phyloP scores from a whole-genome alignment of 2,329 filamentous ascomycete species.

The Akanthomyces uredinophilus region DNA sequence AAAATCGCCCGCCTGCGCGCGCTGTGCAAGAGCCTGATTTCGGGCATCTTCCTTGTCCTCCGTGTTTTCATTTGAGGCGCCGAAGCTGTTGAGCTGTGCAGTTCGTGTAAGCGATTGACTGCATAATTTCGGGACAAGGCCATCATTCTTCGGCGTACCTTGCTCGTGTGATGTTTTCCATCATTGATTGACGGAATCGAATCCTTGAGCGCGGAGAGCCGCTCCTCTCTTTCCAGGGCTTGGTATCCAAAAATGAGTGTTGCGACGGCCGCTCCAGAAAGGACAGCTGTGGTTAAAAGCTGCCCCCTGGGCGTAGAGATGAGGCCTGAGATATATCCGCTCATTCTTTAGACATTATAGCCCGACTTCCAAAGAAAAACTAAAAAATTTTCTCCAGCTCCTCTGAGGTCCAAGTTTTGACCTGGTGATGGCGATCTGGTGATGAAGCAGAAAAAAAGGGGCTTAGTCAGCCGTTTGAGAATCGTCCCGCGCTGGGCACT shows the following conservation, averaged over 20 bases:
- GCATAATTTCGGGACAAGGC: no score
- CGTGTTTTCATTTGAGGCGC: conserved; percentile 43
- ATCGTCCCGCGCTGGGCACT: neutral
- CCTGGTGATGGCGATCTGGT: neutral
- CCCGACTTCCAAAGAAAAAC: neutral
- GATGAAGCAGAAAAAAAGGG: conserved; percentile 3
- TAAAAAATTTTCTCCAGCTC: neutral
- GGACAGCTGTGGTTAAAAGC: conserved; percentile 64
- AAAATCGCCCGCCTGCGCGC: conserved; percentile 59
- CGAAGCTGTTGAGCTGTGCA: conserved; percentile 55
- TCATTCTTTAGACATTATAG: conserved; percentile 29
- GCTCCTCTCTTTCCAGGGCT: conserved; percentile 49
- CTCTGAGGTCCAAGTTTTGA: neutral
- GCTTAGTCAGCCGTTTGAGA: conserved; percentile 16
- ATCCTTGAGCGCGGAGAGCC: conserved; percentile 52
- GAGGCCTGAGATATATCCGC: conserved; percentile 40
- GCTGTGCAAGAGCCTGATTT: conserved; percentile 52
- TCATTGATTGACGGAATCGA: conserved; percentile 44
- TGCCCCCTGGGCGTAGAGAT: conserved; percentile 49
- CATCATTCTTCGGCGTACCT: conserved; percentile 16
- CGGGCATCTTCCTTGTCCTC: conserved; percentile 57
- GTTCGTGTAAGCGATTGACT: conserved; percentile 20
- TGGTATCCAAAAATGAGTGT: conserved; percentile 59
- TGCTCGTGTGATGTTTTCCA: conserved; percentile 19
- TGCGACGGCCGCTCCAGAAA: conserved; percentile 57